Conservation (phyloP, 306 rosid species). For the Vicia sativa region DNA sequence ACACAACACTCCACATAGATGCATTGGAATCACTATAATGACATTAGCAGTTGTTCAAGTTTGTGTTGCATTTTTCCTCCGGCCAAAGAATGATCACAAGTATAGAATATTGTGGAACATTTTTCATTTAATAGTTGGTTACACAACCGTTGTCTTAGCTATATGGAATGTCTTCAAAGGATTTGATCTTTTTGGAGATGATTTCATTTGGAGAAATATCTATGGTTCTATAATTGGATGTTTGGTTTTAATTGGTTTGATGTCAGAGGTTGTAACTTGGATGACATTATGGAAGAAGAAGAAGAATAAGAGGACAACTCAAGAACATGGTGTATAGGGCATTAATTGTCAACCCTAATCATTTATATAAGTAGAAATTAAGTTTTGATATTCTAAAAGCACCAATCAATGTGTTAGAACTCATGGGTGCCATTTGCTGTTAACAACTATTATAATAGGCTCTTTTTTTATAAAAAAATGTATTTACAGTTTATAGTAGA, state of each 20-base stretch:
- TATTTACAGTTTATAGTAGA: too few species aligned
- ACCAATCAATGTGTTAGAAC: too few species aligned
- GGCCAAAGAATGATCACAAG: slow-evolving; percentile 34
- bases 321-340: too few species aligned
- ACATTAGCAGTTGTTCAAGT: slow-evolving; percentile 29
- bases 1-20: slow-evolving; percentile 4
- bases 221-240: neutral
- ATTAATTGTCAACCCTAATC: too few species aligned
- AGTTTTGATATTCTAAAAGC: too few species aligned
- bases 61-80: neutral
- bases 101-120: slow-evolving; percentile 29
- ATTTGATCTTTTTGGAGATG: slow-evolving; percentile 3
- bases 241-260: neutral
- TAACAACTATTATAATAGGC: too few species aligned
- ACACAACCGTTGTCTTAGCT: slow-evolving; percentile 19
- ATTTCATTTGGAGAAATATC: neutral
- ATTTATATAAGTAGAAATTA: too few species aligned
- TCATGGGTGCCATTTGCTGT: too few species aligned
- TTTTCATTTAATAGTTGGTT: slow-evolving; percentile 30
- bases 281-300: too few species aligned
- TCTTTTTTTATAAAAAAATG: too few species aligned
- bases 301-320: too few species aligned
- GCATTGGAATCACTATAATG: slow-evolving; percentile 33
- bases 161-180: slow-evolving; percentile 35
- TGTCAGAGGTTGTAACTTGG: too few species aligned